phyloP scores from a whole-genome alignment of 192 early-diverging fungal species.

The Spinellus fusiger region DNA sequence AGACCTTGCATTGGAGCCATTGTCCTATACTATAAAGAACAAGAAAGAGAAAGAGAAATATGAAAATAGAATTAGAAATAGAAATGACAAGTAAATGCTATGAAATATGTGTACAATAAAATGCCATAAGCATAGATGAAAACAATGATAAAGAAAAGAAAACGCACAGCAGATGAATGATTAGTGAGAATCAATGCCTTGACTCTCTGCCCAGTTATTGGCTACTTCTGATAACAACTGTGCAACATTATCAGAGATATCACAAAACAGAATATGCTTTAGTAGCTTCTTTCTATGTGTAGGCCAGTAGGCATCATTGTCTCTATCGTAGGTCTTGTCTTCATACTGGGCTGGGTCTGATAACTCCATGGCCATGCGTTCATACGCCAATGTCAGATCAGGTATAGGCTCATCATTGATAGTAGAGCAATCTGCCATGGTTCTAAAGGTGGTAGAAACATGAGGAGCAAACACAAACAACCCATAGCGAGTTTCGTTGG shows the following conservation, averaged over 20 bases:
- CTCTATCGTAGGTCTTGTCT: not conserved
- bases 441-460: slow-evolving; percentile 13
- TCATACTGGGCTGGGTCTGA: not conserved
- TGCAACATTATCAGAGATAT: slow-evolving; percentile 8
- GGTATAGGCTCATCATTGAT: not conserved
- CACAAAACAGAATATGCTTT: slow-evolving; percentile 6
- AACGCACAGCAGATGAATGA: not conserved
- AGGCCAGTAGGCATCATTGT: not conserved
- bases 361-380: slow-evolving; percentile 3
- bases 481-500: slow-evolving; percentile 9
- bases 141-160: not conserved
- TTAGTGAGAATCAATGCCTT: not conserved
- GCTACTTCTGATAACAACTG: not conserved
- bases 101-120: not conserved
- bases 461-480: slow-evolving; percentile 16
- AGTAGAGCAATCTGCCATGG: not conserved
- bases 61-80: too few species aligned
- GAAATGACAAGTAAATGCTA: too few species aligned
- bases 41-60: not conserved
- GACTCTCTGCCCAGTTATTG: not conserved
- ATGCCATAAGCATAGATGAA: not conserved
- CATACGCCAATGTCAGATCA: slow-evolving; percentile 1
- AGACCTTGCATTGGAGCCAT: not conserved
- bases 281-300: not conserved
- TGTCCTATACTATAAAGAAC: not conserved